Conservation (phyloP, 2,329 filamentous ascomycete genomes). For the Thelonectria blattea region DNA sequence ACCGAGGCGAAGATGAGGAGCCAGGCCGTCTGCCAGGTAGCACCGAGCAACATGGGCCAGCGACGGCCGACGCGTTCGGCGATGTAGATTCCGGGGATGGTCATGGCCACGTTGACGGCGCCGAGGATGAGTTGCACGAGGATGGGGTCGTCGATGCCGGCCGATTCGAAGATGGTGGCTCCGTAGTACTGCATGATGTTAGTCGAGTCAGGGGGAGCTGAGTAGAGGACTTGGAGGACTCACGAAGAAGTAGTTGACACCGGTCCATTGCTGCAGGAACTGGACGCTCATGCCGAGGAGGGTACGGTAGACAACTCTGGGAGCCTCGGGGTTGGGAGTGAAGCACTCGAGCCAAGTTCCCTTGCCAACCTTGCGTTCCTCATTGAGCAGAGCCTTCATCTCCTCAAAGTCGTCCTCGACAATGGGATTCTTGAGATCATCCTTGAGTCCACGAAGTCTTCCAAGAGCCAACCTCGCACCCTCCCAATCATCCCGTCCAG, state of each 20-base stretch:
- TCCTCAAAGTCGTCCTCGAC: constrained; percentile 61
- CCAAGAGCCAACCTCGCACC: constrained; percentile 57
- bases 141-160: constrained; percentile 69
- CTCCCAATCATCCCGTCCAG: constrained; percentile 53
- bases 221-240: not conserved
- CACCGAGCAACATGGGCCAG: constrained; percentile 68
- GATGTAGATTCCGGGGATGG: constrained; percentile 69
- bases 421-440: constrained; percentile 50
- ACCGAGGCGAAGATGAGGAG: constrained; percentile 68
- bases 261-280: constrained; percentile 71
- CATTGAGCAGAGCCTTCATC: constrained; percentile 55
- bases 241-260: constrained; percentile 54
- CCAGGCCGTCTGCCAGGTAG: constrained; percentile 69
- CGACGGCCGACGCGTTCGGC: constrained; percentile 71
- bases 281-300: constrained; percentile 68
- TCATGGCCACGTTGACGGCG: constrained; percentile 70
- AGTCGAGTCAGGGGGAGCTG: not conserved
- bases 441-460: constrained; percentile 57
- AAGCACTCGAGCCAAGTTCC: constrained; percentile 67
- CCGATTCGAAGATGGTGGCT: constrained; percentile 68
- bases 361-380: constrained; percentile 51
- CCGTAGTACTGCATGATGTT: constrained; percentile 57
- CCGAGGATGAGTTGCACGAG: constrained; percentile 70
- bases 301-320: constrained; percentile 68
- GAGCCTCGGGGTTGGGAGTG: constrained; percentile 54